Evolutionary conservation across 768 basidiomycete genomes (phyloP), one percentile per base, ranked within the genome.

Genomic region (Phlebiopsis gigantea): DNA sequence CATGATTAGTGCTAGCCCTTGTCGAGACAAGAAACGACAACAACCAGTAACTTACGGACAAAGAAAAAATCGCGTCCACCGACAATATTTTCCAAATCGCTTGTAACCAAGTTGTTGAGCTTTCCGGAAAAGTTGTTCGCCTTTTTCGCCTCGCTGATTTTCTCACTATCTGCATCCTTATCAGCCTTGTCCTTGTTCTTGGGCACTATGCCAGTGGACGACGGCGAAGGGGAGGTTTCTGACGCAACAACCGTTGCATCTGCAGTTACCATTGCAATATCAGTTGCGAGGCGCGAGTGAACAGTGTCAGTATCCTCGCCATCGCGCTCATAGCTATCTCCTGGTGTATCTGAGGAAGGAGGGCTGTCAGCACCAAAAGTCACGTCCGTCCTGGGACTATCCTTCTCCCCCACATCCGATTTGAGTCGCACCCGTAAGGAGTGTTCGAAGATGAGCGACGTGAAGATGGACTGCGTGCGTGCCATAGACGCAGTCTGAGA

Each of bases 41-140:
- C n/a, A n/a, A n/a, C n/a, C n/a, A n/a, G n/a, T n/a, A n/a, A 68
- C 73, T 9, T 61, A 80, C 58, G 6, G 15, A 61, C 4, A 24
- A 51, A 45, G 41, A 58, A 22, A 53, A 61, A 58, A 39, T 61
- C 60, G 8, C 46, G 46, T n/a, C 62, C 68, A 4, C 62, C 61
- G 8, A 58, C 42, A 21, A 68, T 58, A 41, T 67, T 62, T 29
- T 59, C 58, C 24, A 59, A 41, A 42, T 60, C 59, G 34, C 49
- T 56, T 5, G 87, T 83, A 34, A 88, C 79, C 7, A 90, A 71
- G 54, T 89, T 91, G 66, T 86, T 91, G 65, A 92, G 84, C 65
- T 82, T 87, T 6, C 90, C 89, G 39, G 83, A 78, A 17, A 88
- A 68, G 63, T 85, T 83, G 10, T 69, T 65, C 44, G 69, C 70